Base-by-base conservation (phyloP, 1,284 basidiomycete genomes). In the Heliocybe sulcata region DNA sequence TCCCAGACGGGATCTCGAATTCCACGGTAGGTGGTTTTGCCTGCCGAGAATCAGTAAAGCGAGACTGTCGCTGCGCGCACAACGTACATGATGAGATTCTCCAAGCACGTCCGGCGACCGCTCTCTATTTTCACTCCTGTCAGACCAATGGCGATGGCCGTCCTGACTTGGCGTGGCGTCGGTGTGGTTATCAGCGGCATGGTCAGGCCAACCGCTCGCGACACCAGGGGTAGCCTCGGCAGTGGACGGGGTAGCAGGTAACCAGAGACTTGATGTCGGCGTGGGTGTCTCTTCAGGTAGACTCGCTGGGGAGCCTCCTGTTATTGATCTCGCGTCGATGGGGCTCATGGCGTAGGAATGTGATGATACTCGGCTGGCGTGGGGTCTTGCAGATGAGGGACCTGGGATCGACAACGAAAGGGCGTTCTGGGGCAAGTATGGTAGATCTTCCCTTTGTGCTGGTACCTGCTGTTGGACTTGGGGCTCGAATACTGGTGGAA, bases 401-500 rank as follows among this genome's bases (percentile, higher is more conserved):
- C 35, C 31, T n/a, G 31, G 53, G 8, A 31, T 38, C 6, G 25
- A 26, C 26, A 42, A 25, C 20, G 31, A 16, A 23, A 31, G 52
- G 6, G 31, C 20, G 25, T 20, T 12, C 19, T 26, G 2, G 54
- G 38, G 22, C 20, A 35, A 3, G 60, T n/a, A 42, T 20, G 38
- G 38, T 20, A 4, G 16, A n/a, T 16, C 19, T 42, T 42, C 38
- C 38, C 38, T 42, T 42, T 42, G 38, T 42, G 6, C 38, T 20
- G 12, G 38, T n/a, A 42, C 19, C 16, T n/a, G 19, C 4, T 16
- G 38, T 20, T 42, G 38, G 6, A 20, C 16, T 20, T 42, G 38
- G 6, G 38, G 4, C 3, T 42, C 38, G 38, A 42, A 42, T 6
- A 42, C 3, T 6, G 38, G 38, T 20, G 38, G 19, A 16, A 69